A percentile compares a stretch with the other conserved stretches of the same genome.
phyloP scores from a whole-genome alignment of 140 eudicot genomes.

The Cichorium intybus region DNA sequence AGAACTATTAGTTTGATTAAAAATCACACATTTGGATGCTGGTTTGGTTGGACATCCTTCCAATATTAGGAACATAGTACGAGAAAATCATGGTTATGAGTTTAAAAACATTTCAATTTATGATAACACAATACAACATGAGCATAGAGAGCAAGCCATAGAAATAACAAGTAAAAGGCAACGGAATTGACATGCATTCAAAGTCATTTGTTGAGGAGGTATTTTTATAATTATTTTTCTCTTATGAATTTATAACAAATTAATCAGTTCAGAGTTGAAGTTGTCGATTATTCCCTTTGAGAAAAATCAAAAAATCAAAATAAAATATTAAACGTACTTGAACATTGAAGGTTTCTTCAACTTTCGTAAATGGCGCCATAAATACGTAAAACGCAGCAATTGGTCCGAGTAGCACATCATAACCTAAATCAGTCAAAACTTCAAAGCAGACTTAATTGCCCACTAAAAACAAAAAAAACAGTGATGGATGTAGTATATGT shows the following conservation, averaged over 20 bases:
- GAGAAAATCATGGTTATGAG: neutral
- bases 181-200: neutral
- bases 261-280: neutral
- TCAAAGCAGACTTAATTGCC: neutral
- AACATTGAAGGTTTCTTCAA: conserved; percentile 98
- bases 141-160: no score
- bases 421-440: conserved; percentile 47
- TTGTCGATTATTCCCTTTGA: neutral
- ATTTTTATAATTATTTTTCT: neutral
- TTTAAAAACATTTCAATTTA: no score
- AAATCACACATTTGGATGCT: conserved; percentile 6
- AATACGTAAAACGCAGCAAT: conserved; percentile 88
- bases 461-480: neutral
- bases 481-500: neutral
- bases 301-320: neutral
- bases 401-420: conserved; percentile 78
- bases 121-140: no score
- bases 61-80: neutral
- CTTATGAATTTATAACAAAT: neutral
- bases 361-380: conserved; percentile 87
- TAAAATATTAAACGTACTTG: conserved; percentile 44
- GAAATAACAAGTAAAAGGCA: neutral
- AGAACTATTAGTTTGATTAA: conserved; percentile 9
- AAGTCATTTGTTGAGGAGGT: neutral
- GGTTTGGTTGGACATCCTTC: neutral